Conservation (phyloP, 1,284 basidiomycete species). For the Cryptococcus hybrid region DNA sequence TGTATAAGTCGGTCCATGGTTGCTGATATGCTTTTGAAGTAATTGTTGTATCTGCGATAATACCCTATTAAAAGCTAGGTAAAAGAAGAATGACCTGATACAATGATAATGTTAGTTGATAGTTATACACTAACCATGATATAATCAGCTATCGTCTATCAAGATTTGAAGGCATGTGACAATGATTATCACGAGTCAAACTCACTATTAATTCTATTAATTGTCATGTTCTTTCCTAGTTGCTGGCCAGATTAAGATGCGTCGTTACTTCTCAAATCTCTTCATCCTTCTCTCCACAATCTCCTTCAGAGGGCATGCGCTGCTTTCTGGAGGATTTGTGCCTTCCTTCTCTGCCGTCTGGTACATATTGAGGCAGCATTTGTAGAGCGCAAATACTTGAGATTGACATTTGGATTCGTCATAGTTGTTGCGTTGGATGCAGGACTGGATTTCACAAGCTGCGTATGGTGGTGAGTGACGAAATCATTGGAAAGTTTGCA, state of each 20-base stretch:
- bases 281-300: conserved; percentile 40
- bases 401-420: conserved; percentile 36
- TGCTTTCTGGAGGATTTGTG: conserved; percentile 15
- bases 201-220: too few relatives aligned
- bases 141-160: too few relatives aligned
- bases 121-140: too few relatives aligned
- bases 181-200: too few relatives aligned
- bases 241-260: neutral
- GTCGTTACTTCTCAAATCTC: conserved; percentile 15
- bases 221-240: too few relatives aligned
- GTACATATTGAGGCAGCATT: conserved; percentile 44
- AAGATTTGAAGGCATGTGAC: too few relatives aligned
- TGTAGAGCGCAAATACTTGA: conserved; percentile 34
- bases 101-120: too few relatives aligned
- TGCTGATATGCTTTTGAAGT: too few relatives aligned
- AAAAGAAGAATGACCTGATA: too few relatives aligned
- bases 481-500: neutral
- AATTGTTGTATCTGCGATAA: too few relatives aligned
- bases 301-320: conserved; percentile 31
- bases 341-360: conserved; percentile 22
- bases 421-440: conserved; percentile 37
- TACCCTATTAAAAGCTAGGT: too few relatives aligned
- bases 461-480: neutral
- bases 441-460: conserved; percentile 48
- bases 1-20: too few relatives aligned